Evolutionary conservation across 176 grass and related monocot species (phyloP), one percentile per base, ranked within the genome.

Genomic region (Aegilops tauschii): DNA sequence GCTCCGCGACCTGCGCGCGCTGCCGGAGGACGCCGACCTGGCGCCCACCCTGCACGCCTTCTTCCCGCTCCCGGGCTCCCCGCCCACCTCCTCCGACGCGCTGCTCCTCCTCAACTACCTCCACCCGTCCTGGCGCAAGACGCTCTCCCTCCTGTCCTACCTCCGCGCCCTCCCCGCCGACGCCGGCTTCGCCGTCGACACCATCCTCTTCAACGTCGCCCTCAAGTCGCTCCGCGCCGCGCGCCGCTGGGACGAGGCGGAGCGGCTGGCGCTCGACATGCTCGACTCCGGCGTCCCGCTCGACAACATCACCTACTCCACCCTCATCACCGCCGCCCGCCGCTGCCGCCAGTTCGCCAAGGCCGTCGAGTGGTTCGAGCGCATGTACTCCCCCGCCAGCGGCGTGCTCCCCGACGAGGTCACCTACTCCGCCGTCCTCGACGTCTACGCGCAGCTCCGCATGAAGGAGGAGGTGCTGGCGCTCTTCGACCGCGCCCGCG

Each of bases 281-380:
- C 17, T 96, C 86, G 20, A 27, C 8, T 36, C 69, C 2, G 90
- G 81, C 2, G 82, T 93, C 4, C 89, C 92, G 0, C 96, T 93
- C 80, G 93, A 98, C 80, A 96, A 98, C 69, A 91, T 98, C 71
- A 98, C 96, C 20, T 98, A 95, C 83, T 98, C 96, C 85, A 95
- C 96, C 5, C 72, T 98, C 86, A 98, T 96, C 77, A 89, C 90
- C 47, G 82, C 92, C 16, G 93, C 96, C 3, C 86, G 90, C 31
- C 90, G 90, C 3, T 96, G 90, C 84, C 90, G 93, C 84, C 90
- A 91, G 23, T 95, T 98, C 76, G 30, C 88, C 70, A 90, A 88
- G 78, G 90, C 93, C 65, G 49, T 98, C 77, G 70, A 89, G 61
- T 98, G 96, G 96, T 96, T 98, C 73, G 96, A 95, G 85, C 80